A percentile compares a stretch with the other conserved stretches of the same genome.
These are phyloP conservation scores for Scheffersomyces coipomensis DNA, from an alignment of 805 yeast genomes.

Conservation along the genomic window DNA sequence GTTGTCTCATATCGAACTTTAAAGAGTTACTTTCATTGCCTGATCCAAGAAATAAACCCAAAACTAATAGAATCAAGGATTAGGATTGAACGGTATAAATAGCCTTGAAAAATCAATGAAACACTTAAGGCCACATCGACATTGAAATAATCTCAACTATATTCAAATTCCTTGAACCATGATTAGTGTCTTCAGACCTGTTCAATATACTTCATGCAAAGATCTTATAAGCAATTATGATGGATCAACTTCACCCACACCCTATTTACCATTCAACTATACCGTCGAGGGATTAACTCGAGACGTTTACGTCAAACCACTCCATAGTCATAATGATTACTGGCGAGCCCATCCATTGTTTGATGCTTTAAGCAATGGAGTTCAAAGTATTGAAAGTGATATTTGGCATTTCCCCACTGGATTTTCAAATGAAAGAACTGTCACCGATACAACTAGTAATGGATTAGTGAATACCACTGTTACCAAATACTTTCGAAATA, in stretches of 20 bases:
- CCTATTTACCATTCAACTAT: constrained; percentile 17
- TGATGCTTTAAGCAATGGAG: constrained; percentile 57
- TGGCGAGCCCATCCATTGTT: constrained; percentile 58
- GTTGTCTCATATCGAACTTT: too few species aligned
- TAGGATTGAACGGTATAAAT: too few species aligned
- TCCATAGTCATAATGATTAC: constrained; percentile 73
- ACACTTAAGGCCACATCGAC: too few species aligned
- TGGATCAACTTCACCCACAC: constrained; percentile 11
- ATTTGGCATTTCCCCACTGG: constrained; percentile 49
- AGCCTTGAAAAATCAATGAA: too few species aligned
- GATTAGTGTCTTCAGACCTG: constrained; percentile 15
- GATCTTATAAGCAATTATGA: neutral
- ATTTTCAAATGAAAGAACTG: constrained; percentile 27
- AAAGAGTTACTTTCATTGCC: too few species aligned
- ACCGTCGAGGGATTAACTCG: constrained; percentile 27
- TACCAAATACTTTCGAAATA: constrained; percentile 18
- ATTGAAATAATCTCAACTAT: too few species aligned
- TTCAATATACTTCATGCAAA: neutral
- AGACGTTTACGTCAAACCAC: constrained; percentile 39
- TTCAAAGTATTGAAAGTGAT: constrained; percentile 65
- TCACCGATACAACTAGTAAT: constrained; percentile 18
- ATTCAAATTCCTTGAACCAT: constrained; percentile 6
- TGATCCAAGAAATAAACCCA: too few species aligned
- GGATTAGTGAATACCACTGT: constrained; percentile 8
- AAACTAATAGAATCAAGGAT: too few species aligned